Conservation (phyloP, 2,329 filamentous ascomycete genomes). For the Colletotrichum theobromicola region DNA sequence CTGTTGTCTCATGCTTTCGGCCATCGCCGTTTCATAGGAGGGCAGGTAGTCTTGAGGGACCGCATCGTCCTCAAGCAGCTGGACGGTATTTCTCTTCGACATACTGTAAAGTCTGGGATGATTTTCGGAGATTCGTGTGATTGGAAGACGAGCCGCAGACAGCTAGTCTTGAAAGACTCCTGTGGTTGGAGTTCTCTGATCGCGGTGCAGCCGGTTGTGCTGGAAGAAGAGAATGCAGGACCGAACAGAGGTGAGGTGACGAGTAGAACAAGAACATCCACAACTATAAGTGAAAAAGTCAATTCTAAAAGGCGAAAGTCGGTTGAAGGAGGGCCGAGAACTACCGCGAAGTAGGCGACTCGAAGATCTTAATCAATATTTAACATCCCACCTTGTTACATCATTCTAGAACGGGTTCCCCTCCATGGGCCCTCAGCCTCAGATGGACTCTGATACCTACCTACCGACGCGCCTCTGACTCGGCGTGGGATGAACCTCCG, state of each 20-base stretch:
- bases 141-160: background rate
- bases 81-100: background rate
- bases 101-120: background rate
- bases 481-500: background rate
- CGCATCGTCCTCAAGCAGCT: background rate
- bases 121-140: background rate
- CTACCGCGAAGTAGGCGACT: background rate
- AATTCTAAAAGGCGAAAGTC: background rate
- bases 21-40: conserved; percentile 3
- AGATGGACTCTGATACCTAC: background rate
- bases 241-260: background rate
- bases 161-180: background rate
- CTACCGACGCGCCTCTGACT: background rate
- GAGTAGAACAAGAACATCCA: background rate
- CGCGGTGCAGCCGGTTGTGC: accelerated
- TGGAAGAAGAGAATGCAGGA: background rate
- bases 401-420: background rate
- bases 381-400: background rate
- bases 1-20: background rate
- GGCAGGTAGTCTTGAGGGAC: conserved; percentile 6
- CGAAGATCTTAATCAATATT: background rate
- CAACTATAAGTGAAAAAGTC: background rate
- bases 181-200: background rate
- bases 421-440: background rate
- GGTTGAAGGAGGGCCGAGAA: background rate